Base-by-base conservation (phyloP, 2,329 filamentous ascomycete species). In the Colletotrichum eleusines region DNA sequence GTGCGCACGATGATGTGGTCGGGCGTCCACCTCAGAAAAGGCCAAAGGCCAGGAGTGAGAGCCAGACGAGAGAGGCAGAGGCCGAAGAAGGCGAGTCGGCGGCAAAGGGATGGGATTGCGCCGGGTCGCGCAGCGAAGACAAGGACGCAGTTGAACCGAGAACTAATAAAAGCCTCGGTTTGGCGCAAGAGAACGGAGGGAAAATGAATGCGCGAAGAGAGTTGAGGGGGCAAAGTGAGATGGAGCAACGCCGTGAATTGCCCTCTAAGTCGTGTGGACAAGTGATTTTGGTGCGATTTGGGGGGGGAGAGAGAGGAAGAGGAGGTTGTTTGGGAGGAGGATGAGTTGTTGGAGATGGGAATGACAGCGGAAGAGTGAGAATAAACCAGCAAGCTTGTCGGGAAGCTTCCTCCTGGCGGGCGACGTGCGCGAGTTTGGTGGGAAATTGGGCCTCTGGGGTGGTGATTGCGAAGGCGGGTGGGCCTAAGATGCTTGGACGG, bases 151-250 rank as follows among this genome's bases (percentile, higher is more conserved):
- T 70, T 67, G 26, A 74, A 77, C 78, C 84, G 84, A 87, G 81
- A 80, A 81, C 85, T 86, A 87, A 78, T 79, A 72, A 87, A 83
- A 83, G 81, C 79, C 81, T 83, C 81, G 81, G 81, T 75, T 71
- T 74, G 70, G 74, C 76, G 75, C 72, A 53, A 69, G 58, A 74
- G 67, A 70, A 69, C 53, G 57, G 69, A 72, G 69, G 59, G 63
- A 67, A 73, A 73, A 74, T 63, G 74, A 72, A 73, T 72, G 73
- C 73, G 74, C 74, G 69, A 75, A 74, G 63, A 62, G 66, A 71
- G 64, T 58, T 31, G 65, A 38, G 58, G 61, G 66, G 46, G 66
- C 61, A 66, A 72, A 66, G 40, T 65, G 33, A 23, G 53, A 54
- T 51, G 11, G 18, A 63, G 72, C 71, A 72, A 62, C 58, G 69